A percentile compares a stretch with the other conserved stretches of the same genome.
phyloP scores from a whole-genome alignment of 2,329 filamentous ascomycete genomes.

The Colletotrichum tropicale region DNA sequence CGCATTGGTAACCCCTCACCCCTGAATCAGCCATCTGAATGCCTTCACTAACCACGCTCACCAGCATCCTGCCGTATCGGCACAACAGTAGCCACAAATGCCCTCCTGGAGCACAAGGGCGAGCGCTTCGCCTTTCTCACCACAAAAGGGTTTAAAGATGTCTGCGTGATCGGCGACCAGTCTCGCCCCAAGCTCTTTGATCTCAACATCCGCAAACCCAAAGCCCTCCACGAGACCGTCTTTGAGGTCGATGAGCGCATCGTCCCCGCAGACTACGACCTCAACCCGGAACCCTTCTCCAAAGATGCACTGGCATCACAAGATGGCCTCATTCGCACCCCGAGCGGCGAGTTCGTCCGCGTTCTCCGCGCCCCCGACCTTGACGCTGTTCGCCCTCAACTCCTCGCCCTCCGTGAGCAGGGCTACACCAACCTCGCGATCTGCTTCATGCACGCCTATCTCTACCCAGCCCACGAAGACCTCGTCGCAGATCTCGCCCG shows the following conservation, averaged over 20 bases:
- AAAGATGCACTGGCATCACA: conserved; percentile 36
- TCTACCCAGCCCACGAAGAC: conserved; percentile 59
- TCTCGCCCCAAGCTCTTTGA: conserved; percentile 75
- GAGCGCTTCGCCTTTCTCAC: conserved; percentile 73
- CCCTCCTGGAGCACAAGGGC: conserved; percentile 74
- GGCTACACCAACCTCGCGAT: conserved; percentile 61
- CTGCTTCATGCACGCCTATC: conserved; percentile 76
- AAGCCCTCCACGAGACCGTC: conserved; percentile 70
- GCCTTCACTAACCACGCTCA: neutral
- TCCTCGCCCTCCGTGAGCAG: conserved; percentile 63
- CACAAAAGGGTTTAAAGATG: conserved; percentile 73
- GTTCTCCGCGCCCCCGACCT: conserved; percentile 61
- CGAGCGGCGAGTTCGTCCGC: conserved; percentile 69
- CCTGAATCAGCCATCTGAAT: neutral
- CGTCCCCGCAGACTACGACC: conserved; percentile 75
- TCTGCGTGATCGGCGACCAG: conserved; percentile 76
- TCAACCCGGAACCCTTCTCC: conserved; percentile 58
- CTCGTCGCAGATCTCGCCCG: conserved; percentile 37
- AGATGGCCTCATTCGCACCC: conserved; percentile 60
- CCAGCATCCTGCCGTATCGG: conserved; percentile 76
- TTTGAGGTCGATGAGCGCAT: conserved; percentile 76
- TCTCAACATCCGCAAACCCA: conserved; percentile 68
- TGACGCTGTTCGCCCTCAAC: conserved; percentile 53
- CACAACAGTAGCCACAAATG: conserved; percentile 78
- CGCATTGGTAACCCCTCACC: conserved; percentile 29